Evolutionary conservation across 202 grass and related monocot genomes (phyloP).

Genomic region (Bolboschoenoplectus hybrid): DNA sequence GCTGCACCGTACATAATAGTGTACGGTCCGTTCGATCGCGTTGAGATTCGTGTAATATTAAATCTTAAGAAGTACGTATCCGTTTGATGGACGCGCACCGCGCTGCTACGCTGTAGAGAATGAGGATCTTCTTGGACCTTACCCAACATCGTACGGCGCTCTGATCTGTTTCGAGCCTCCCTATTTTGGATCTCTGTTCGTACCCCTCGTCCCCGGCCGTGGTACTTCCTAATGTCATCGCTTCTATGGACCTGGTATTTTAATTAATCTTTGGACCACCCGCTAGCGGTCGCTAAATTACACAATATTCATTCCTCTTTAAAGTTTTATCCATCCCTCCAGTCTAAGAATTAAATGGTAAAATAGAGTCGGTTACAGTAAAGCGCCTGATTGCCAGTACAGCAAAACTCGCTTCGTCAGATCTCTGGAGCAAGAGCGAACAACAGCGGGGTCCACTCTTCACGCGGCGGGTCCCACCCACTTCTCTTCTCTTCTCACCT

Average conservation of each 20-base stretch:
- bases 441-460: not conserved
- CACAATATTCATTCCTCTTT: not conserved
- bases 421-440: conserved; percentile 4
- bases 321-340: not conserved
- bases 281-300: not conserved
- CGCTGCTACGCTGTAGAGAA: no score
- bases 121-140: not conserved
- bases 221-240: conserved; percentile 32
- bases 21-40: no score
- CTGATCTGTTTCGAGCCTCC: not conserved
- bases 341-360: not conserved
- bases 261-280: not conserved
- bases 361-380: not conserved
- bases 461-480: conserved; percentile 11
- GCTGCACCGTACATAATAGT: no score
- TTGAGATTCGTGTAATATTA: no score
- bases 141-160: conserved; percentile 22
- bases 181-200: conserved; percentile 37
- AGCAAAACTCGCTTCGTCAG: conserved; percentile 20
- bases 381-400: not conserved
- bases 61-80: no score
- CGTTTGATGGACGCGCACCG: no score
- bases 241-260: not conserved
- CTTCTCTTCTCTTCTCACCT: not conserved
- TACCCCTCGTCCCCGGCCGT: conserved; percentile 52